A percentile compares a stretch with the other conserved stretches of the same genome.
phyloP scores from a whole-genome alignment of 768 basidiomycete genomes.

The Rossbeevera mucosa region DNA sequence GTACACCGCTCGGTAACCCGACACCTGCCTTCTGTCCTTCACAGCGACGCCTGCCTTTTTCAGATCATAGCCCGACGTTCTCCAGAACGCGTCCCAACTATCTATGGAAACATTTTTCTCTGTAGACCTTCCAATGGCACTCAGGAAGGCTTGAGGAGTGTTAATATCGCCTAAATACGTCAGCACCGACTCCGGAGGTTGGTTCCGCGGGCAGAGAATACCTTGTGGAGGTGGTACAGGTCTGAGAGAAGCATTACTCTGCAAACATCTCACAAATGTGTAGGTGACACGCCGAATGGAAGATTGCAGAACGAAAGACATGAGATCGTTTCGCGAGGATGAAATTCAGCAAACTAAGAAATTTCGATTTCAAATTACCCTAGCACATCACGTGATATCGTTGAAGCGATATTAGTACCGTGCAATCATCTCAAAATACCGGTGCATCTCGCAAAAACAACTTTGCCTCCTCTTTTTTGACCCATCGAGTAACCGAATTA shows the following conservation, averaged over 20 bases:
- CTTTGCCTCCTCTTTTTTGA: conserved; percentile 78
- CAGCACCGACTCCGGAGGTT: background rate
- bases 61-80: conserved; percentile 49
- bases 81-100: conserved; percentile 75
- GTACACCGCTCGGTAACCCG: background rate
- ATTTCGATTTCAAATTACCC: conserved; percentile 6
- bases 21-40: conserved; percentile 63
- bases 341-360: background rate
- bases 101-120: conserved; percentile 62
- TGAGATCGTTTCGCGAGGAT: background rate
- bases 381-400: conserved; percentile 18
- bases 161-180: conserved; percentile 41
- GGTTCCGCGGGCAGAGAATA: background rate
- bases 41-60: conserved; percentile 62
- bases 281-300: conserved; percentile 18
- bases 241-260: conserved; percentile 26
- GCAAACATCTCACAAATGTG: conserved; percentile 26
- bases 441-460: conserved; percentile 88
- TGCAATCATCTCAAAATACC: conserved; percentile 56
- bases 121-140: conserved; percentile 64
- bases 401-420: background rate
- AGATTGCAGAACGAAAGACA: conserved; percentile 20
- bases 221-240: conserved; percentile 25
- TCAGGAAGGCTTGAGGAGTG: conserved; percentile 62
- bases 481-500: conserved; percentile 86